phyloP scores from a whole-genome alignment of 1,284 basidiomycete species.

The Naganishia liquefaciens region DNA sequence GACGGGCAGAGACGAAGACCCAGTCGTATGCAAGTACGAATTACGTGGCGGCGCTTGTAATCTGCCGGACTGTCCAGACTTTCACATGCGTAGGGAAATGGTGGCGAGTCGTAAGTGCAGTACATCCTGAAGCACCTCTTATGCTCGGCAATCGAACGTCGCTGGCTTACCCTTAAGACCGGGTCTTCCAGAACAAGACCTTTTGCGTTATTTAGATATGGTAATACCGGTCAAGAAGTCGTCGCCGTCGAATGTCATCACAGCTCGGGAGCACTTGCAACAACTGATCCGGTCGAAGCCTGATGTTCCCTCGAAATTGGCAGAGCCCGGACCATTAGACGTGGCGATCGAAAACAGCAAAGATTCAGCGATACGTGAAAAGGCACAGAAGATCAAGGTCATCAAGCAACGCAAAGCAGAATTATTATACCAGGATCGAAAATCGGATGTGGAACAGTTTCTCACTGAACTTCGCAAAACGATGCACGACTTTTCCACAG shows the following conservation, averaged over 20 bases:
- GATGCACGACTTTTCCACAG: not conserved
- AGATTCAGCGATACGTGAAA: not conserved
- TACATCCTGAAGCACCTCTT: not conserved
- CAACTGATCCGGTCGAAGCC: constrained; percentile 22
- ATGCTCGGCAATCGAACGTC: not conserved
- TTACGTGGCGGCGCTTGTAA: constrained; percentile 24
- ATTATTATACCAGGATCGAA: constrained; percentile 13
- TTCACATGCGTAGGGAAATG: constrained; percentile 19
- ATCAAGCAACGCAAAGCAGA: constrained; percentile 19
- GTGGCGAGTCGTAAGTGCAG: constrained; percentile 22
- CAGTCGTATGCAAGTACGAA: constrained; percentile 27
- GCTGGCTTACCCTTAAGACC: constrained; percentile 15
- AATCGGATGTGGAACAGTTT: constrained; percentile 18
- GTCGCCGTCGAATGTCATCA: not conserved
- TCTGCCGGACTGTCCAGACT: constrained; percentile 22
- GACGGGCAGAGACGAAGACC: constrained; percentile 21
- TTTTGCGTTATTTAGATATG: constrained; percentile 22
- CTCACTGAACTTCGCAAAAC: constrained; percentile 13
- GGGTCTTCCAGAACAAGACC: constrained; percentile 15
- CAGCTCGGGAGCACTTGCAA: constrained; percentile 11
- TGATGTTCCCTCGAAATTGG: constrained; percentile 9
- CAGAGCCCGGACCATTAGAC: not conserved
- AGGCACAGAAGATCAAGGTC: constrained; percentile 17
- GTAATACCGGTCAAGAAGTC: constrained; percentile 15
- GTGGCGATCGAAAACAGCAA: not conserved